phyloP scores from a whole-genome alignment of 768 basidiomycete species.

The Rhizopogon rudus region DNA sequence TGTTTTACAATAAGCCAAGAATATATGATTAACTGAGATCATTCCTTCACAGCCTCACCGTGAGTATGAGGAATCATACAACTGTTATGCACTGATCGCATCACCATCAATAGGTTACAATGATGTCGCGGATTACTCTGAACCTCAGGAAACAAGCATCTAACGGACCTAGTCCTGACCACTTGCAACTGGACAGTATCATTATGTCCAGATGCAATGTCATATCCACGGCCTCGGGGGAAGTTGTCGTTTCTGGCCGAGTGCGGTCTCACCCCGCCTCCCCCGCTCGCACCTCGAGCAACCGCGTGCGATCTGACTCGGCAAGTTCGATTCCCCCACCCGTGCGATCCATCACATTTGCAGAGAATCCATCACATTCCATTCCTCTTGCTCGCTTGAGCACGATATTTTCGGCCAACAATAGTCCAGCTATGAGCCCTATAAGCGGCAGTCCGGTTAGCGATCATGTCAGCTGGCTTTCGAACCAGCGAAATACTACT shows the following conservation, averaged over 20 bases:
- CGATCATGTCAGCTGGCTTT: neutral
- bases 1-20: constrained; percentile 1
- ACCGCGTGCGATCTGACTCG: neutral
- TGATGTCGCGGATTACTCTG: constrained; percentile 68
- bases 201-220: neutral
- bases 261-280: neutral
- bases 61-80: constrained; percentile 3
- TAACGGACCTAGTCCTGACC: neutral
- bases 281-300: neutral
- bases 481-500: neutral
- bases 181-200: neutral
- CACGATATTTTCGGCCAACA: neutral
- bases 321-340: neutral
- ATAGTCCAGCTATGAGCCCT: neutral
- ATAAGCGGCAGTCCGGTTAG: neutral
- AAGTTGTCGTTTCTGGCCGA: neutral
- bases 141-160: constrained; percentile 41
- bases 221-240: neutral
- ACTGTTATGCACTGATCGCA: neutral
- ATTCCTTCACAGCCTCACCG: constrained; percentile 14
- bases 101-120: constrained; percentile 38
- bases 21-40: constrained; percentile 36
- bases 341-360: neutral
- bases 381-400: neutral
- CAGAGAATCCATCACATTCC: neutral